Evolutionary conservation across 805 yeast species (phyloP).

Genomic region (Suhomyces faveliae): DNA sequence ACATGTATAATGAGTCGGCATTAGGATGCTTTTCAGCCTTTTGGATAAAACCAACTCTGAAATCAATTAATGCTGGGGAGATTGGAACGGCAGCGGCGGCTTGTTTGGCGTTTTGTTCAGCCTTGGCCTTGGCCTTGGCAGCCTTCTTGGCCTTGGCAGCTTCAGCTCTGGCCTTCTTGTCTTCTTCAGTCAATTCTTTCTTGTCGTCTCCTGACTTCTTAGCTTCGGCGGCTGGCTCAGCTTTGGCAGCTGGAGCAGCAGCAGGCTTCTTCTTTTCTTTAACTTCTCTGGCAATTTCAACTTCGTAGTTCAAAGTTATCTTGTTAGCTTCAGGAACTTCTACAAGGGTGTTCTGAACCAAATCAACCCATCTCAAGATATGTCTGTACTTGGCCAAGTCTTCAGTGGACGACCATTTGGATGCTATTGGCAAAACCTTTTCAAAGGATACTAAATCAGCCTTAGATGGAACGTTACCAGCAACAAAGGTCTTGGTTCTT

Average conservation of each 20-base stretch:
- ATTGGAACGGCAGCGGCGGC: constrained; percentile 61
- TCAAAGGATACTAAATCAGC: constrained; percentile 74
- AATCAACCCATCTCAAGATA: constrained; percentile 88
- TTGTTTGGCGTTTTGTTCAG: constrained; percentile 46
- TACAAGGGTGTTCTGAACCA: constrained; percentile 68
- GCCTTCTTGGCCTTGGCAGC: constrained; percentile 64
- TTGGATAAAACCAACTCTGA: constrained; percentile 94
- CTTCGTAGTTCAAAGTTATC: constrained; percentile 55
- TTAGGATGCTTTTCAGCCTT: constrained; percentile 97
- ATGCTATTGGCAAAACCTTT: constrained; percentile 59
- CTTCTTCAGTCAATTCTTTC: constrained; percentile 37
- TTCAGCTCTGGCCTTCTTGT: constrained; percentile 47
- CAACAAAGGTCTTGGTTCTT: constrained; percentile 66
- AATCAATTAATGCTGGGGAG: constrained; percentile 81
- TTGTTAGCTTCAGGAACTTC: constrained; percentile 54
- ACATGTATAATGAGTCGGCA: constrained; percentile 94
- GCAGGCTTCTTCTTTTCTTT: constrained; percentile 57
- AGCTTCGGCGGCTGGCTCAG: constrained; percentile 28
- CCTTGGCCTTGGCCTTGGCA: constrained; percentile 61
- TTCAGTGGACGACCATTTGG: constrained; percentile 51
- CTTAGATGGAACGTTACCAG: constrained; percentile 63
- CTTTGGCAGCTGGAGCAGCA: constrained; percentile 32
- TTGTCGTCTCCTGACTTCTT: constrained; percentile 14
- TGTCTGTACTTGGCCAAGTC: constrained; percentile 72
- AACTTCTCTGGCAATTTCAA: constrained; percentile 72